Base-by-base conservation (phyloP, 768 basidiomycete genomes). In the Glaciozyma antarctica region DNA sequence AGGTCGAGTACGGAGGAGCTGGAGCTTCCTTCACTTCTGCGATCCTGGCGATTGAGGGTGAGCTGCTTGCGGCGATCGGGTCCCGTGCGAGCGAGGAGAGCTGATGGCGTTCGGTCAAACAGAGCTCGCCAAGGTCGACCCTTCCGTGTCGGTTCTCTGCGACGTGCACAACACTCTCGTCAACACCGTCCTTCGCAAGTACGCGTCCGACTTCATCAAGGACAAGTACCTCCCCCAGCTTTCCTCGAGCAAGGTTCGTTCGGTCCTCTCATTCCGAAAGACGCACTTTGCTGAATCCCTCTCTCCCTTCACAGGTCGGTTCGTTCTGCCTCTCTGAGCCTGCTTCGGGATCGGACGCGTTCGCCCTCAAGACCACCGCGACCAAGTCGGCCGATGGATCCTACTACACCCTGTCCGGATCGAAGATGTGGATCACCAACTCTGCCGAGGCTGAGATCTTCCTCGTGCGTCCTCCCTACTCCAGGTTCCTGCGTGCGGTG, bases 91-190 rank as follows among this genome's bases (percentile, higher is more conserved):
- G 28, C 52, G 52, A 30, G 12, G 26, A n/a, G 30, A 30, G 13
- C 24, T 24, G n/a, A 24, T 22, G 24, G 12, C n/a, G 13, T 26
- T 5, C 10, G 3, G n/a, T 3, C 24, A 7, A 9, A 21, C 62
- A 75, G 95, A 99, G 76, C 86, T 99, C 34, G 94, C 95, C 43
- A 92, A 89, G 74, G 81, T 97, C 45, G 95, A 99, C 76, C 90
- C 95, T 0, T 89, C 89, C 5, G 94, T 99, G 21, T 95, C 93
- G 6, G 95, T 98, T 32, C 78, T 94, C 76, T 93, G 90, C 71
- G 95, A 99, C 74, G 95, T 99, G 6, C 95, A 99, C 81, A 98
- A 98, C 76, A 99, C 95, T 17, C 85, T 99, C 47, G 90, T 97
- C 69, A 94, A 97, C 79, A 95, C 94, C 44, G 86, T 98, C 71